Conservation (phyloP, 805 yeast species). For the Kodamaea laetipori region DNA sequence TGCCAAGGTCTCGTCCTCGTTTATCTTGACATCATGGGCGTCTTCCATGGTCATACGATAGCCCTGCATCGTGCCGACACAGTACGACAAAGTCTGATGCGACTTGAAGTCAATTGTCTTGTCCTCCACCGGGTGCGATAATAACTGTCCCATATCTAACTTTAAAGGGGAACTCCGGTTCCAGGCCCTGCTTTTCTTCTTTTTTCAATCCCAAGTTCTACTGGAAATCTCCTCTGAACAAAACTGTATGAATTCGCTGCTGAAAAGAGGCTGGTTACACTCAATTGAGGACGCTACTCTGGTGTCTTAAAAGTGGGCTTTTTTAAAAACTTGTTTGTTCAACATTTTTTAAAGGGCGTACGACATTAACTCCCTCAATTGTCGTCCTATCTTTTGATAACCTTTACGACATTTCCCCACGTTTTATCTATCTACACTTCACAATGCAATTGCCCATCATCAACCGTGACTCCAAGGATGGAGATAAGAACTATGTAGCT, state of each 20-base stretch:
- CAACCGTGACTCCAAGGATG: constrained; percentile 27
- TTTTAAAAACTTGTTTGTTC: constrained; percentile 2
- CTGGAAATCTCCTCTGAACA: neutral
- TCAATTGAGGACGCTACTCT: neutral
- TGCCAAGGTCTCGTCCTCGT: constrained; percentile 42
- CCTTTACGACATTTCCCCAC: constrained; percentile 7
- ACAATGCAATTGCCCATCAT: constrained; percentile 34
- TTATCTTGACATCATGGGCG: constrained; percentile 59
- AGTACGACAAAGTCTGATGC: constrained; percentile 52
- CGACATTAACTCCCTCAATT: neutral
- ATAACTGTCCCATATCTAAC: constrained; percentile 69
- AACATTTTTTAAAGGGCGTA: constrained; percentile 1
- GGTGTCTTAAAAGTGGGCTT: neutral
- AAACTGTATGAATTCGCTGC: neutral
- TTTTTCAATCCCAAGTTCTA: neutral
- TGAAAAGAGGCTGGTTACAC: neutral
- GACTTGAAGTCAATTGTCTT: constrained; percentile 54
- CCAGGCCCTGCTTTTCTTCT: too few relatives aligned
- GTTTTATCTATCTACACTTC: neutral
- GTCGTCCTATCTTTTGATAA: neutral
- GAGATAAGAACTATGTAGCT: constrained; percentile 33
- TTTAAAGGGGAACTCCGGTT: too few relatives aligned
- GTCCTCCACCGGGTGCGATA: constrained; percentile 75
- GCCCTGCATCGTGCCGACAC: constrained; percentile 78
- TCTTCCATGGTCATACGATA: constrained; percentile 76